Base-by-base conservation (phyloP, 768 basidiomycete species). In the Phylloporus sp. region DNA sequence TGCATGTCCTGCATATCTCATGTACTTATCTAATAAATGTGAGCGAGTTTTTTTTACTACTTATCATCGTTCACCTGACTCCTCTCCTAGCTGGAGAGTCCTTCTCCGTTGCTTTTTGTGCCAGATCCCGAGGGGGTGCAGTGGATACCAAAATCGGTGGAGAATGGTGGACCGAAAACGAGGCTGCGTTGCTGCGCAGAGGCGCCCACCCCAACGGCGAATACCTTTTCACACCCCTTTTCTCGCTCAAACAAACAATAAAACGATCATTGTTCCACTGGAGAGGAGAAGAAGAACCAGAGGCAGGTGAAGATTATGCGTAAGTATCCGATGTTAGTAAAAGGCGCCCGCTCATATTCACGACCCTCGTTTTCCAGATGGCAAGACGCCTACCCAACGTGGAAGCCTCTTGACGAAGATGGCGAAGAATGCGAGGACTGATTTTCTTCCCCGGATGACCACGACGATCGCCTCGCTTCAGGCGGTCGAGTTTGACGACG, bases 1-100 rank as follows among this genome's bases (percentile, higher is more conserved):
- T 12, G 49, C 57, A 13, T 67, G 69, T 44, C 66, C 63, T 12
- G 67, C 65, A 15, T 57, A 62, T 32, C 56, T 63, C 28, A 47
- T 67, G 38, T 69, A 60, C 13, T 39, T 63, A 6, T 60, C 58
- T n/a, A 45, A 62, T 22, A 60, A 52, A 45, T 41, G 61, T 54
- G 46, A 35, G 35, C 2, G 20, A 13, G 2, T 9, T 16, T 0
- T 32, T 15, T 24, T 18, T 12, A 6, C 28, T 40, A 20, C 13
- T 10, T 6, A 7, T 7, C 16, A 4, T 39, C 43, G 7, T 49
- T 40, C 32, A 50, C 28, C 15, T 13, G 20, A 9, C 1, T 5
- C 16, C n/a, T 12, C 18, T 28, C 28, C 23, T 38, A 59, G 57
- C 46, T 13, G 53, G 61, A 24, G 51, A 45, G 34, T 26, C 20